A percentile compares a stretch with the other conserved stretches of the same genome.
These are phyloP conservation scores for Pichia sp. DNA, from an alignment of 1,139 yeast genomes.

Conservation along the genomic window DNA sequence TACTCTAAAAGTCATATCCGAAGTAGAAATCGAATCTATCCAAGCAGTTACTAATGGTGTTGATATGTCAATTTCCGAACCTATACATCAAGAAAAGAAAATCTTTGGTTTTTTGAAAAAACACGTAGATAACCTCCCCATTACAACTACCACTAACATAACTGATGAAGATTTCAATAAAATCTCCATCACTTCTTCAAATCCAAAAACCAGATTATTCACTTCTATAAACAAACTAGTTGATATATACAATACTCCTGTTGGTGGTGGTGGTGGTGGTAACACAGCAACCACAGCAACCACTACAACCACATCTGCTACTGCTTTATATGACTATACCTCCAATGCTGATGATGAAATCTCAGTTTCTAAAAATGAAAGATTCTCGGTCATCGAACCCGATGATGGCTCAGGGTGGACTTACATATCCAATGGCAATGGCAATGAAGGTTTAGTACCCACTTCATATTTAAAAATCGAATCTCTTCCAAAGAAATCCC, in stretches of 20 bases:
- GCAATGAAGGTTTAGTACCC: slow-evolving; percentile 73
- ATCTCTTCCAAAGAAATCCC: slow-evolving; percentile 37
- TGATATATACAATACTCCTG: slow-evolving; percentile 13
- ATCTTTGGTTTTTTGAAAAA: slow-evolving; percentile 45
- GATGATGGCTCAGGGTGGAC: slow-evolving; percentile 98
- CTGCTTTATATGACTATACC: slow-evolving; percentile 61
- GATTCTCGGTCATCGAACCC: slow-evolving; percentile 47
- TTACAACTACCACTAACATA: slow-evolving; percentile 4
- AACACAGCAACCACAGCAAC: neutral
- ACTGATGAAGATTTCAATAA: slow-evolving; percentile 12
- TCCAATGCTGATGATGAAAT: slow-evolving; percentile 76
- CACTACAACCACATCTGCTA: slow-evolving; percentile 20
- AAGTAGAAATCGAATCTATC: slow-evolving; percentile 86
- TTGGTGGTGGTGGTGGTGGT: slow-evolving; percentile 1
- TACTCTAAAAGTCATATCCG: slow-evolving; percentile 62
- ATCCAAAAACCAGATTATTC: slow-evolving; percentile 15
- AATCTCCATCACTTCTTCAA: slow-evolving; percentile 11
- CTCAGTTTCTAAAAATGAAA: slow-evolving; percentile 55
- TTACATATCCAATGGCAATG: slow-evolving; percentile 30
- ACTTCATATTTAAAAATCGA: slow-evolving; percentile 64
- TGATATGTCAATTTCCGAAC: slow-evolving; percentile 50
- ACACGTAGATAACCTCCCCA: neutral
- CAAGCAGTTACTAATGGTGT: slow-evolving; percentile 79
- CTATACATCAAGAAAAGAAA: slow-evolving; percentile 42
- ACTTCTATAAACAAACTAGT: slow-evolving; percentile 14